phyloP scores from a whole-genome alignment of 2,329 filamentous ascomycete species.

The Xylaria sp. region DNA sequence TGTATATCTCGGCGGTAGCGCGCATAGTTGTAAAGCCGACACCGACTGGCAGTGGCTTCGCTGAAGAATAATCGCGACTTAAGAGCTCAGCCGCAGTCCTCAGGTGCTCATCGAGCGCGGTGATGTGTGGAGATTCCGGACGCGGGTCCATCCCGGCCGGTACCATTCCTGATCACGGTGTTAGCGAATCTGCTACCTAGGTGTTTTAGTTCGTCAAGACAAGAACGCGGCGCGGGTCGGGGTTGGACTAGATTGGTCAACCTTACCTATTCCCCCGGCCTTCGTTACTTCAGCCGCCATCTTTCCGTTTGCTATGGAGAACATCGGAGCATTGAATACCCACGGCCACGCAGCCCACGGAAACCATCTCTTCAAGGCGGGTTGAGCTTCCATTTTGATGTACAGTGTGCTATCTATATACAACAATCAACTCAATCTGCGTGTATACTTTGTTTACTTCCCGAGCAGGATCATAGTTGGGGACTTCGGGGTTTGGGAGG shows the following conservation, averaged over 20 bases:
- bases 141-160: conserved; percentile 6
- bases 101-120: conserved; percentile 6
- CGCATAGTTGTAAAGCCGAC: conserved; percentile 1
- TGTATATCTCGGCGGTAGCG: conserved; percentile 8
- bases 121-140: conserved; percentile 8
- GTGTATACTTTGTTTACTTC: too few relatives aligned
- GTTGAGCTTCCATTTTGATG: conserved; percentile 3
- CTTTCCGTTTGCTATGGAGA: conserved; percentile 6
- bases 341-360: conserved; percentile 9
- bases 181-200: not conserved
- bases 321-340: conserved; percentile 12
- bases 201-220: not conserved
- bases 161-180: conserved; percentile 5
- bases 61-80: not conserved
- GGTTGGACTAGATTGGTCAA: not conserved
- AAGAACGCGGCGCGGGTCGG: not conserved
- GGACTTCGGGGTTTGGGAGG: not conserved
- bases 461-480: too few relatives aligned
- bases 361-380: conserved; percentile 12
- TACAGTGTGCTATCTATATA: not conserved
- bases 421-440: too few relatives aligned
- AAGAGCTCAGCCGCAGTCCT: not conserved
- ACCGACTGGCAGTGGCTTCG: not conserved
- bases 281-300: conserved; percentile 6
- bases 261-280: conserved; percentile 13